Base-by-base conservation (phyloP, 352 stramenopile species). In the Thraustochytrium sp. region DNA sequence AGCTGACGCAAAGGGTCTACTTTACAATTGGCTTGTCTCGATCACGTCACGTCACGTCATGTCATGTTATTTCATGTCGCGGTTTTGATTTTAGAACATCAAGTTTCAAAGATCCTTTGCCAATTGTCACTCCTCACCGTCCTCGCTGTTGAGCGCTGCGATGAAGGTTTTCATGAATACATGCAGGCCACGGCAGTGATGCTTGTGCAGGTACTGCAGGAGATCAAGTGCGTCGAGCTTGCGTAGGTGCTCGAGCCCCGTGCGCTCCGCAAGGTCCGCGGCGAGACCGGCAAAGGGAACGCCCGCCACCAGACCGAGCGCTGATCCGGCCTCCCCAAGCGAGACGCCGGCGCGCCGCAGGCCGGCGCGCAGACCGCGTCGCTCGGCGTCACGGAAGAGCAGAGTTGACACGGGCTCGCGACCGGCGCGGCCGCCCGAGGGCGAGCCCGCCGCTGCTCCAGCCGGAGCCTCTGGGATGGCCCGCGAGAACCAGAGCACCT, bases 221-320 rank as follows among this genome's bases (percentile, higher is more conserved):
- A 72, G 40, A 55, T 72, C 59, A 1, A 72, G 34, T 21, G 13
- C 21, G 34, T 44, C 68, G 18, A 51, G 31, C 37, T 55, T 23
- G 34, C 46, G 23, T 5, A 23, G 44, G 2, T 31, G 18, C 29
- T 61, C 48, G 21, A 51, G 23, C 4, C 40, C 31, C 4, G 31
- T 68, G 9, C 53, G 23, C 26, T 61, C 53, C 1, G 68, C 68
- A 44, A 80, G 40, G 31, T 42, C 31, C 21, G 48, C 53, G 18
- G 68, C 68, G 2, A 80, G 76, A 13, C 68, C 68, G 8, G 53
- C 37, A 64, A 80, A 80, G 31, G 68, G 3, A 13, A 46, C 48
- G 21, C 21, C 34, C 26, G 44, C 5, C 18, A 2, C 38, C 68
- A 64, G 26, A n/a, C 68, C 26, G 29, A 80, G 76, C 13, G 68